Evolutionary conservation across 2,329 filamentous ascomycete genomes (phyloP), one percentile per base, ranked within the genome.

Genomic region (Anisogramma anomala): DNA sequence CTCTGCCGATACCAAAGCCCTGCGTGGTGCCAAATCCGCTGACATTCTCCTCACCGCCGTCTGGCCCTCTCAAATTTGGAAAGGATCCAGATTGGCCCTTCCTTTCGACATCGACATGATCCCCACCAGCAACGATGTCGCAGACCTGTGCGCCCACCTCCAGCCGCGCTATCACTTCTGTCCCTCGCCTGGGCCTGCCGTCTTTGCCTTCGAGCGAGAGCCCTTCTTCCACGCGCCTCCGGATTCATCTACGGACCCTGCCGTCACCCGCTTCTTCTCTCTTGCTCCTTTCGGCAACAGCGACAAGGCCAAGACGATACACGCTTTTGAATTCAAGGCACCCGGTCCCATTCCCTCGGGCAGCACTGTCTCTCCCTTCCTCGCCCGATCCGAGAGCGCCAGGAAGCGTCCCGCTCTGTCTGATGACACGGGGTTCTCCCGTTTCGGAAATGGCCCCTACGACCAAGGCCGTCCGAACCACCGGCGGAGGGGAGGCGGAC

Each of bases 131-230:
- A 71, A 78, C 39, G 76, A 79, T 41, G 67, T 96, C 31, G 77
- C 87, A 5, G 83, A 93, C 45, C 69, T 98, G 9, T 89, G 82
- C 53, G 70, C 79, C 3, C 64, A 76, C 1, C 62, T 98, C 15
- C 91, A 87, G 58, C 91, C 91, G n/a, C 79, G 84, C 20, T 98
- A 98, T 55, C 88, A 96, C 59, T 79, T 96, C 54, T 78, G 84
- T 2, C 68, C 74, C 3, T 84, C 84, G 0, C 70, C 76, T 1
- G 59, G 83, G 0, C 70, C 76, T 1, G 59, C 57, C 7, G 62
- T 69, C 6, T 79, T 79, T 52, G 89, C 84, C 61, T 96, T 81
- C 58, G 89, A 98, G 63, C 79, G 91, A 42, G 91, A 96, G 60
- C 86, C 89, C 0, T 98, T 95, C 65, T 79, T 91, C 54, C 81